Base-by-base conservation (phyloP, 2,329 filamentous ascomycete species). In the Calonectria ilicicola region DNA sequence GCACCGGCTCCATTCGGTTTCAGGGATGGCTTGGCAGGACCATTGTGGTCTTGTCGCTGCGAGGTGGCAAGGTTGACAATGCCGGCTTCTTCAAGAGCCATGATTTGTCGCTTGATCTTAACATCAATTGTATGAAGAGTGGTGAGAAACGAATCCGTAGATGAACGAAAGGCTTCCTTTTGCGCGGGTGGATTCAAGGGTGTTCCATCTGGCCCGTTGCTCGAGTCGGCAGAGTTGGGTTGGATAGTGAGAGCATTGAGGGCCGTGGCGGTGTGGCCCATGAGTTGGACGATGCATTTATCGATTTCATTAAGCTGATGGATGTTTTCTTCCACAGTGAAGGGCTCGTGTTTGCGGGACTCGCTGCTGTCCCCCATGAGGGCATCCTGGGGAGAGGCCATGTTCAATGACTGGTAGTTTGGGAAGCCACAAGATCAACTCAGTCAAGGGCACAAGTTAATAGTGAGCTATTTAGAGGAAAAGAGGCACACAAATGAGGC, bases 221-320 rank as follows among this genome's bases (percentile, higher is more conserved):
- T 67, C 17, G 66, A 49, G 19, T 68, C 70, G 3, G 70, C 62
- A 17, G 64, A 29, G 21, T 68, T 69, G 35, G 71, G 62, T 40
- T 81, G 81, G 12, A 83, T 82, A n/a, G 87, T 85, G 72, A 89
- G 84, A 38, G 83, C 80, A 66, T 86, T 83, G 64, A 90, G 85
- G 9, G 86, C 83, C 17, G 83, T 85, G 75, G 87, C 85, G 47
- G 87, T 87, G 81, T 89, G 83, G 69, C 74, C 78, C 82, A 85
- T 83, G 66, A 85, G 81, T 71, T 84, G 79, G 42, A 85, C 83
- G 44, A 83, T 82, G 51, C 82, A 91, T 80, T 90, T 90, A 84
- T 97, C 95, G 78, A 98, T 94, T 49, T 93, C 91, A 77, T 92
- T 93, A 69, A 98, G 90, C 80, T 97, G 94, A 70, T 92, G 88